Conservation (phyloP, 495 filamentous ascomycete species). For the Penicillium roqueforti region DNA sequence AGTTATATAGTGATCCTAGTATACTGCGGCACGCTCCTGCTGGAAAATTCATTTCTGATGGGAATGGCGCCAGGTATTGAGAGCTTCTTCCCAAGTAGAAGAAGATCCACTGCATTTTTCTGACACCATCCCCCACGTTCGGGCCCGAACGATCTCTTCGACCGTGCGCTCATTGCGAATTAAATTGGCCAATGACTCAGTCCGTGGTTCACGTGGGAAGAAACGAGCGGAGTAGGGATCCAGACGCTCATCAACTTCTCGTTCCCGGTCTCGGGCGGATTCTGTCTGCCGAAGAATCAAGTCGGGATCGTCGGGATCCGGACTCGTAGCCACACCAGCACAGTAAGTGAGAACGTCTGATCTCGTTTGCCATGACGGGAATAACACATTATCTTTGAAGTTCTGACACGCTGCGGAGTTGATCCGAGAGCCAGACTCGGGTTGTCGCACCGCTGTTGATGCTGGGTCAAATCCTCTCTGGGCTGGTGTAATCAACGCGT, state of each 20-base stretch:
- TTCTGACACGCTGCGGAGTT: slow-evolving; percentile 55
- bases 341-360: slow-evolving; percentile 89
- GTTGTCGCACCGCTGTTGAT: slow-evolving; percentile 61
- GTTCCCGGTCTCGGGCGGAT: slow-evolving; percentile 63
- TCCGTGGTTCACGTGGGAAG: slow-evolving; percentile 77
- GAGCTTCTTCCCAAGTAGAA: slow-evolving; percentile 58
- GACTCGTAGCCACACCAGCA: slow-evolving; percentile 77
- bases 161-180: slow-evolving; percentile 81
- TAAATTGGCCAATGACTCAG: slow-evolving; percentile 72
- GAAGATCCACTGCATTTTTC: slow-evolving; percentile 67
- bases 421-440: slow-evolving; percentile 44
- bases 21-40: background rate
- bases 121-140: slow-evolving; percentile 78
- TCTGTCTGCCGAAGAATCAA: slow-evolving; percentile 64
- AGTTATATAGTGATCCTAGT: background rate
- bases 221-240: slow-evolving; percentile 89
- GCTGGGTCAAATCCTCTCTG: slow-evolving; percentile 70
- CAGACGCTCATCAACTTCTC: slow-evolving; percentile 79
- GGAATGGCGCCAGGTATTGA: slow-evolving; percentile 56
- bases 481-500: slow-evolving; percentile 79
- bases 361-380: slow-evolving; percentile 82
- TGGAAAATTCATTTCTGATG: slow-evolving; percentile 18
- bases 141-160: slow-evolving; percentile 77
- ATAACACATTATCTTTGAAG: slow-evolving; percentile 78
- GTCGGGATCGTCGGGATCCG: slow-evolving; percentile 87